Conservation (phyloP, 352 stramenopile genomes). For the Bremia lactucae region DNA sequence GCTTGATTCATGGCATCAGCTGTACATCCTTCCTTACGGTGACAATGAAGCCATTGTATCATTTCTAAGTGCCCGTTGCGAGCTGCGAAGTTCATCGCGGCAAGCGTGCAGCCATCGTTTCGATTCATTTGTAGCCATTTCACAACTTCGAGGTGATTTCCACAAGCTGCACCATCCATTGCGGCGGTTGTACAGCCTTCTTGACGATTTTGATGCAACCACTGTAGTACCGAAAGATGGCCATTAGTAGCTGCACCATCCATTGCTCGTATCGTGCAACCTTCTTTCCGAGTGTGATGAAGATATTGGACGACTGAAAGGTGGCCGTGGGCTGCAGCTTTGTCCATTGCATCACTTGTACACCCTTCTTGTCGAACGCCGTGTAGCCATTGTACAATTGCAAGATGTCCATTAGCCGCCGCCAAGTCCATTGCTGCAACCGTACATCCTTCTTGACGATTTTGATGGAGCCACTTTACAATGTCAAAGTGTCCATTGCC, state of each 20-base stretch:
- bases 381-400: constrained; percentile 22
- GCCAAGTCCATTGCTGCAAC: constrained; percentile 18
- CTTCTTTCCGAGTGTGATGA: constrained; percentile 18
- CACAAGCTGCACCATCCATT: constrained; percentile 10
- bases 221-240: constrained; percentile 20
- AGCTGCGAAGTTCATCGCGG: constrained; percentile 17
- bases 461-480: constrained; percentile 22
- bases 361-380: constrained; percentile 16
- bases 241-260: constrained; percentile 17
- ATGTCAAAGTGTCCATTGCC: constrained; percentile 15
- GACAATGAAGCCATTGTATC: constrained; percentile 25
- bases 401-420: constrained; percentile 13
- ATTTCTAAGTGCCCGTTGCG: constrained; percentile 24
- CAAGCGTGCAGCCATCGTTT: constrained; percentile 11
- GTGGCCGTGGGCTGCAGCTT: constrained; percentile 16
- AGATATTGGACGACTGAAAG: constrained; percentile 15
- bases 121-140: constrained; percentile 23
- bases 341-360: constrained; percentile 20
- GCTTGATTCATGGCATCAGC: constrained; percentile 22
- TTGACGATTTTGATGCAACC: constrained; percentile 15
- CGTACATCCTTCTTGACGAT: constrained; percentile 20
- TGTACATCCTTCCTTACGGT: constrained; percentile 27
- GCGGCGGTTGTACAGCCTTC: constrained; percentile 19
- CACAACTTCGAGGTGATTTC: constrained; percentile 12
- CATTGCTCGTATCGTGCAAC: constrained; percentile 19